phyloP scores from a whole-genome alignment of 257 asterid species.

The Ehretia macrophylla region DNA sequence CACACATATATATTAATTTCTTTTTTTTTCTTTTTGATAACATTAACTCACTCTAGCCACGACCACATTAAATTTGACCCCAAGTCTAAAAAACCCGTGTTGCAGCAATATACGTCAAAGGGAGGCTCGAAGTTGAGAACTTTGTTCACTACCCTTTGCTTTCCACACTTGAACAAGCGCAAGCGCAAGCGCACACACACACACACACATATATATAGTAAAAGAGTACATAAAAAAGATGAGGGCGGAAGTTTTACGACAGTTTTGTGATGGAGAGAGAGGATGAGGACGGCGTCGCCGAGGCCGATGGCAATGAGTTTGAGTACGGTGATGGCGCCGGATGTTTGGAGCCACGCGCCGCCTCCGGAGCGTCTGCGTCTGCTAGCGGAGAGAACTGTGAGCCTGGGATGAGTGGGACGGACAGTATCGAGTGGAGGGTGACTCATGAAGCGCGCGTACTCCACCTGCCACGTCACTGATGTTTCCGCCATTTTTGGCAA shows the following conservation, averaged over 20 bases:
- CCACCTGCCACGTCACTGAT: slow-evolving; percentile 5
- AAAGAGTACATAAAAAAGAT: not conserved
- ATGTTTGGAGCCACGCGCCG: not conserved
- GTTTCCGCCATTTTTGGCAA: not conserved
- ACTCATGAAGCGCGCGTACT: not conserved
- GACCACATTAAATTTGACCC: too few relatives aligned
- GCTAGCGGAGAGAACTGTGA: not conserved
- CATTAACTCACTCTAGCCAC: too few relatives aligned
- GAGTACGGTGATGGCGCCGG: not conserved
- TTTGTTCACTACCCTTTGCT: too few relatives aligned
- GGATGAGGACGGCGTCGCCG: not conserved
- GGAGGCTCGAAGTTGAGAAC: too few relatives aligned
- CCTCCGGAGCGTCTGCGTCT: not conserved
- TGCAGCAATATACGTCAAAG: too few relatives aligned
- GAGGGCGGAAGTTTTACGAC: not conserved
- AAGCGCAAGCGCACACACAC: not conserved
- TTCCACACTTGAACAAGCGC: too few relatives aligned
- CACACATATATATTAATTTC: not conserved
- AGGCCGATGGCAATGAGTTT: not conserved
- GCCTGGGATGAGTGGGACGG: not conserved
- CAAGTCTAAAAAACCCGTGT: too few relatives aligned
- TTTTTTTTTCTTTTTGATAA: too few relatives aligned
- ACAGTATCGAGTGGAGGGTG: not conserved
- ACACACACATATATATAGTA: not conserved
- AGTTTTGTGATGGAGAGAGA: not conserved